Evolutionary conservation across 495 filamentous ascomycete species (phyloP).

Genomic region (Penicillium diatomitis): DNA sequence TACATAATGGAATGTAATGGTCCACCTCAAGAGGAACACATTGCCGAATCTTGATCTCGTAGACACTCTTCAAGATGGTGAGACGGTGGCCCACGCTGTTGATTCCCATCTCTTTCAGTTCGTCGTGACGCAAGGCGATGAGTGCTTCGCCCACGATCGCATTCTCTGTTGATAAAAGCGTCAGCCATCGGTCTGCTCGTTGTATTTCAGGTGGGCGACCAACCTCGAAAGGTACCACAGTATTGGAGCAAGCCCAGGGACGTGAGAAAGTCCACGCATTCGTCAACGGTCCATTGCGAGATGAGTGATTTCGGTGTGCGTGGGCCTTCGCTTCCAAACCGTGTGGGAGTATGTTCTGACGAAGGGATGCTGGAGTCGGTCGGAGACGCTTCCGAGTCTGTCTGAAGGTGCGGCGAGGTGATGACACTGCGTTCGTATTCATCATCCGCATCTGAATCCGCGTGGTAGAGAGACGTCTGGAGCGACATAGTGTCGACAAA

Average conservation of each 20-base stretch:
- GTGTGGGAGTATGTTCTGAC: conserved; percentile 80
- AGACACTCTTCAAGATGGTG: conserved; percentile 89
- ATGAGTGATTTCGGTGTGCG: conserved; percentile 71
- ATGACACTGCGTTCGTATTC: conserved; percentile 82
- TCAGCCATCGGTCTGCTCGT: conserved; percentile 1
- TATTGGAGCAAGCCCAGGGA: conserved; percentile 78
- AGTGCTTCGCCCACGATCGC: conserved; percentile 89
- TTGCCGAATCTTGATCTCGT: conserved; percentile 88
- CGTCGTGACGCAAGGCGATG: conserved; percentile 80
- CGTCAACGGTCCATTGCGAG: conserved; percentile 78
- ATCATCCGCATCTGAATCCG: conserved; percentile 88
- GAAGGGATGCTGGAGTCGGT: conserved; percentile 75
- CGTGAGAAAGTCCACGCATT: conserved; percentile 78
- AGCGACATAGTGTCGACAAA: conserved; percentile 34
- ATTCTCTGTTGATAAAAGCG: conserved; percentile 52
- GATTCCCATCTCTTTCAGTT: conserved; percentile 90
- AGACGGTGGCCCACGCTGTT: conserved; percentile 86
- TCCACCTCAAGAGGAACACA: conserved; percentile 84
- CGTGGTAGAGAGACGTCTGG: conserved; percentile 48
- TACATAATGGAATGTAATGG: conserved; percentile 91
- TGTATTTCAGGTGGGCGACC: conserved; percentile 12
- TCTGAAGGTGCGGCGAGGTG: conserved; percentile 60
- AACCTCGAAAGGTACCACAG: conserved; percentile 70
- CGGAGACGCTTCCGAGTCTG: conserved; percentile 70
- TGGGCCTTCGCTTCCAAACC: conserved; percentile 59